Conservation (phyloP, 2,329 filamentous ascomycete species). For the Chaetomiaceae sp. region DNA sequence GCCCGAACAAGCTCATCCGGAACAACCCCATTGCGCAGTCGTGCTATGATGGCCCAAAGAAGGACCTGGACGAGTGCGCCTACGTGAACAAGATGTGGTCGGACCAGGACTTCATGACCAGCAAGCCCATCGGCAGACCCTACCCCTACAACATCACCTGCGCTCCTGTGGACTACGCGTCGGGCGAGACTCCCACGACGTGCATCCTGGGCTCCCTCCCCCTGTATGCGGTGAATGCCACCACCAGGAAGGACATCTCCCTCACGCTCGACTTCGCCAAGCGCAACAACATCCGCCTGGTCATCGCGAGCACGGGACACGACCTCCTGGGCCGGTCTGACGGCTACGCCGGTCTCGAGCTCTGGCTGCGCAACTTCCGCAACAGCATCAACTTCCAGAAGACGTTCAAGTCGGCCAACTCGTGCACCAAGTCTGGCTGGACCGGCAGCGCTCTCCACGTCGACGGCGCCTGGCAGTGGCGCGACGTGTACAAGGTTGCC, state of each 20-base stretch:
- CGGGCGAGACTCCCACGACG: slow-evolving; percentile 3
- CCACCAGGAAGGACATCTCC: slow-evolving; percentile 23
- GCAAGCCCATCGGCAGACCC: slow-evolving; percentile 4
- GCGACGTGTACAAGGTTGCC: slow-evolving; percentile 38
- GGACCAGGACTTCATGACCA: slow-evolving; percentile 13
- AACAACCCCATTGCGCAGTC: slow-evolving; percentile 46
- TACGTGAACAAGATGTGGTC: slow-evolving; percentile 12
- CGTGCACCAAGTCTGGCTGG: slow-evolving; percentile 14
- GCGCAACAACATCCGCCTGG: slow-evolving; percentile 39
- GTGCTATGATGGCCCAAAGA: slow-evolving; percentile 38
- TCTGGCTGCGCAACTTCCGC: slow-evolving; percentile 37
- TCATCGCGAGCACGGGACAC: slow-evolving; percentile 42
- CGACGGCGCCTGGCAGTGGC: slow-evolving; percentile 15
- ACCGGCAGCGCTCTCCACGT: slow-evolving; percentile 14
- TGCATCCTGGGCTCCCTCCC: slow-evolving; percentile 38
- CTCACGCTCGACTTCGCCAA: slow-evolving; percentile 32
- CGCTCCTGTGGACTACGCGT: slow-evolving; percentile 12
- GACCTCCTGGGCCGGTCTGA: slow-evolving; percentile 34
- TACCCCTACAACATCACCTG: slow-evolving; percentile 21
- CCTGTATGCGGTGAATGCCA: slow-evolving; percentile 31
- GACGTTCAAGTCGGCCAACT: slow-evolving; percentile 4
- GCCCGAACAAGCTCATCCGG: slow-evolving; percentile 44
- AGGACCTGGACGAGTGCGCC: slow-evolving; percentile 10
- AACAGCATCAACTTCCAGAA: slow-evolving; percentile 28
- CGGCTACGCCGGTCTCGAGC: slow-evolving; percentile 33